Evolutionary conservation across 2,329 filamentous ascomycete species (phyloP).

Genomic region (Trichoderma gracile): DNA sequence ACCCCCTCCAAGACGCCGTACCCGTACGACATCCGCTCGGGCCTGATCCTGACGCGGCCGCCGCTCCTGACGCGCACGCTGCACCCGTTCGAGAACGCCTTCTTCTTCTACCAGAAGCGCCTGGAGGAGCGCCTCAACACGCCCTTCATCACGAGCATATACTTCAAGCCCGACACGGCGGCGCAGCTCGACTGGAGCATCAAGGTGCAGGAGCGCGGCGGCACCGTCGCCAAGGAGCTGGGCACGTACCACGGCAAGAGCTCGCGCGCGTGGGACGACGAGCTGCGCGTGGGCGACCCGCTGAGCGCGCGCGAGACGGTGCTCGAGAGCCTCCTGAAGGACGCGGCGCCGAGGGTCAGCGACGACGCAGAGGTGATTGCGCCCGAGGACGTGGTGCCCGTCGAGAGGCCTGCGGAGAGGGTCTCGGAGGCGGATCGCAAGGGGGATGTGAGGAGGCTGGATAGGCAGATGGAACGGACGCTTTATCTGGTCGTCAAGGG

Average conservation of each 20-base stretch:
- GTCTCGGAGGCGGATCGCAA: constrained; percentile 75
- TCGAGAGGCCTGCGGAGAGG: constrained; percentile 70
- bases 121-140: constrained; percentile 89
- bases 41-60: constrained; percentile 83
- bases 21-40: constrained; percentile 56
- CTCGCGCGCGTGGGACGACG: constrained; percentile 83
- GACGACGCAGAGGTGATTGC: constrained; percentile 62
- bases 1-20: constrained; percentile 28
- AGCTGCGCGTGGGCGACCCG: constrained; percentile 73
- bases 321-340: constrained; percentile 69
- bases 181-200: constrained; percentile 86
- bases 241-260: constrained; percentile 76
- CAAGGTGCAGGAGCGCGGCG: constrained; percentile 72
- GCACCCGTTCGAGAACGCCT: constrained; percentile 86
- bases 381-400: constrained; percentile 60
- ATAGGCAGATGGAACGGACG: constrained; percentile 76
- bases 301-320: constrained; percentile 65
- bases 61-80: constrained; percentile 83
- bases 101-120: constrained; percentile 95
- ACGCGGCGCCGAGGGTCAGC: constrained; percentile 66
- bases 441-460: constrained; percentile 74
- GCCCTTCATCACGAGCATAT: constrained; percentile 88
- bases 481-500: constrained; percentile 84
- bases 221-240: constrained; percentile 78
- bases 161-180: constrained; percentile 89